Base-by-base conservation (phyloP, 208 protist genomes). In the Leishmania amazonensis region DNA sequence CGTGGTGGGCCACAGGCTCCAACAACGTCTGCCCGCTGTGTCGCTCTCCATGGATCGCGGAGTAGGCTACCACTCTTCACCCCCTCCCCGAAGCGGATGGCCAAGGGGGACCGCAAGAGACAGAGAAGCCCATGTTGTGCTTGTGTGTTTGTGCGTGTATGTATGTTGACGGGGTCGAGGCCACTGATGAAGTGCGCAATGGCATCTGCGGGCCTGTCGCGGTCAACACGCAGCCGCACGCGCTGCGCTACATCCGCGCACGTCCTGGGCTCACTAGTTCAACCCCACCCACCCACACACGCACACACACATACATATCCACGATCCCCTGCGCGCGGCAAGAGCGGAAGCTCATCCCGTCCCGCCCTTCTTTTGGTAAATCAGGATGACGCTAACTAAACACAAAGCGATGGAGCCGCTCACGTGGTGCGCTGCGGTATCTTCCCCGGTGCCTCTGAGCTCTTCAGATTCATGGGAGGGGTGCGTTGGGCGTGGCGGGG, bases 21-120 rank as follows among this genome's bases (percentile, higher is more conserved):
- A 85, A 95, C 71, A 94, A 85, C 24, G 84, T 94, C 13, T 98
- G 96, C 86, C 96, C 96, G 65, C 87, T 98, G n/a, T 98, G 96
- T 79, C 92, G 95, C 70, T 94, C 93, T 0, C 90, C 95, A 15
- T 98, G 95, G 94, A 91, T 96, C 13, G 77, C 91, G 5, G 85
- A 91, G 85, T 92, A 87, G 81, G 17, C 24, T 5, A 15, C 68
- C 15, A 6, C 38, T 15, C 24, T 24, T 28, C 9, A 2, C 15
- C 21, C 35, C 24, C 7, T 9, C 31, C 24, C 45, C 42, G 42
- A 73, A 35, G 8, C 19, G 35, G 45, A 24, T 6, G 38, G 40
- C 7, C 8, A 24, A 3, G 17, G 21, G 17, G 49, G 40, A 35
- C 24, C 13, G 45, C 1, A 8, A 53, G 68, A 51, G 73, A 24